These are phyloP conservation scores for Leccinum rimulosum DNA, from an alignment of 768 basidiomycete genomes.

Conservation along the genomic window DNA sequence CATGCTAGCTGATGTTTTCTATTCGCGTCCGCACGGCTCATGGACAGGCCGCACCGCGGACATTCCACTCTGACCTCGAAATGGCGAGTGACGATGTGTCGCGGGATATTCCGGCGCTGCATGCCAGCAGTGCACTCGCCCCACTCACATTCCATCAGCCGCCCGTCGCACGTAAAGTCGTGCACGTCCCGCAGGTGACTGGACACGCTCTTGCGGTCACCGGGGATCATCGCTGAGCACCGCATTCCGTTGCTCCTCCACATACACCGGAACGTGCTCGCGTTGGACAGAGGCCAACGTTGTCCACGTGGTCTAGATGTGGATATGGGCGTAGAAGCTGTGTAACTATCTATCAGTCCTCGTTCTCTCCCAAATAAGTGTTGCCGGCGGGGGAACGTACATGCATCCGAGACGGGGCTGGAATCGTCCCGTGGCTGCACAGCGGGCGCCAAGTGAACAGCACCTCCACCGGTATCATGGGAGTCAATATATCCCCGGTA, in stretches of 20 bases:
- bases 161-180: slow-evolving; percentile 18
- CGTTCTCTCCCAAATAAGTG: neutral
- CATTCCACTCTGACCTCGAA: slow-evolving; percentile 24
- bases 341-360: slow-evolving; percentile 5
- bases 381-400: slow-evolving; percentile 10
- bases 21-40: slow-evolving; percentile 24
- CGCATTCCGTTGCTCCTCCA: slow-evolving; percentile 13
- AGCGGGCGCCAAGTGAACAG: neutral
- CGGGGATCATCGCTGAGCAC: slow-evolving; percentile 16
- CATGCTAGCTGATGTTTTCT: slow-evolving; percentile 23
- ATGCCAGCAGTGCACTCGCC: slow-evolving; percentile 9
- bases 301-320: slow-evolving; percentile 8
- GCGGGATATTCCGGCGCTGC: slow-evolving; percentile 27
- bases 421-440: neutral
- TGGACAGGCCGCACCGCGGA: slow-evolving; percentile 8
- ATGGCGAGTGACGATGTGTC: slow-evolving; percentile 26
- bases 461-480: neutral
- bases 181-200: slow-evolving; percentile 22
- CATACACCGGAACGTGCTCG: slow-evolving; percentile 17
- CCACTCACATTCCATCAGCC: slow-evolving; percentile 18
- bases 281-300: slow-evolving; percentile 3
- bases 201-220: slow-evolving; percentile 19
- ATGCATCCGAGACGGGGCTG: slow-evolving; percentile 4
- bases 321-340: slow-evolving; percentile 8
- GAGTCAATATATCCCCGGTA: neutral